Base-by-base conservation (phyloP, 345 rosid species). In the Citrus mangshanensis region DNA sequence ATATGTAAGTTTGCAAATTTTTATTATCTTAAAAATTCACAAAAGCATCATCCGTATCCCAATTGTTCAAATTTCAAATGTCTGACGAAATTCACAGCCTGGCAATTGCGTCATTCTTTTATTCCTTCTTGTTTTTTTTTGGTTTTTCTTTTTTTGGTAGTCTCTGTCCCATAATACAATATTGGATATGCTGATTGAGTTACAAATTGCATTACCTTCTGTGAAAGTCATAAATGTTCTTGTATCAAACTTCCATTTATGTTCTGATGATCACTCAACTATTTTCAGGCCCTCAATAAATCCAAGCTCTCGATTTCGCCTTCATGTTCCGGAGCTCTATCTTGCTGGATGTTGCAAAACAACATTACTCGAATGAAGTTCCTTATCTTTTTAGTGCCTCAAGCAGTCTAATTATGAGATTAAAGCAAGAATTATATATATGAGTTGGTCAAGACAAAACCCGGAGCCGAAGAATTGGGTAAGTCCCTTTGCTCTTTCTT, bases 241-340 rank as follows among this genome's bases (percentile, higher is more conserved):
- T 34, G 38, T 18, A 16, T 42, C 16, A 42, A 42, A 42, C 51
- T 42, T 42, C 4, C 51, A 42, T 42, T 42, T 46, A 46, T 13
- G 51, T 46, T 46, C 51, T 46, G 18, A 54, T 54, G 21, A 54
- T 54, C 58, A 54, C 7, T 54, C 7, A 18, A 54, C 58, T 65
- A 58, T 22, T 82, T 82, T 76, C 86, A 86, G 88, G 88, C 69
- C 66, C 69, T 72, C 14, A 79, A 77, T 58, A 69, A 71, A 27
- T 59, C 49, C 63, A 40, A 76, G 56, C 22, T 54, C 55, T 77
- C 22, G 66, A 76, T 78, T 60, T 37, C 10, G 77, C 76, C 25
- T 25, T 24, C 68, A 34, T 42, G 67, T 68, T 68, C 58, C 37
- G 77, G 81, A 69, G 80, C 75, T 77, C 73, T 62, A 46, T 7